These are phyloP conservation scores for Amniculicola lignicola DNA, from an alignment of 495 filamentous ascomycete genomes.

Conservation along the genomic window DNA sequence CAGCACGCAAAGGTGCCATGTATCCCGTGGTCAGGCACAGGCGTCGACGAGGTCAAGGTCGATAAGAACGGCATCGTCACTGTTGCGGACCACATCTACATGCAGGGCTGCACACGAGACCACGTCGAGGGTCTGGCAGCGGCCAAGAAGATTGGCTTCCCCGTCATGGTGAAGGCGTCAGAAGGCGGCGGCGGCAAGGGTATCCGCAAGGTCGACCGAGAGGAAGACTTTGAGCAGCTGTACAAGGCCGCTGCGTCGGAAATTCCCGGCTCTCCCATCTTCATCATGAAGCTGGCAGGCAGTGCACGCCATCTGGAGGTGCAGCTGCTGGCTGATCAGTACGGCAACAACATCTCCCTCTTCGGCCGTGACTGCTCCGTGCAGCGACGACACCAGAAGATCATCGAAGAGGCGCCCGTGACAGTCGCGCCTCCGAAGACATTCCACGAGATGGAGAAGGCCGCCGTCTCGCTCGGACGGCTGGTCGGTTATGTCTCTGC, in stretches of 20 bases:
- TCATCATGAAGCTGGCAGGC: constrained; percentile 99
- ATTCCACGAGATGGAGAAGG: constrained; percentile 95
- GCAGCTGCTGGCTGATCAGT: constrained; percentile 95
- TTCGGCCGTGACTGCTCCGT: constrained; percentile 99
- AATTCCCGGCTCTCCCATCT: constrained; percentile 98
- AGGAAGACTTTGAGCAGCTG: constrained; percentile 76
- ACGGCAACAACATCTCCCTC: constrained; percentile 98
- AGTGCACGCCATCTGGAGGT: constrained; percentile 97
- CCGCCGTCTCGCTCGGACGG: constrained; percentile 86
- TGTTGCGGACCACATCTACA: constrained; percentile 80
- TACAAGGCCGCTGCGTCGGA: constrained; percentile 96
- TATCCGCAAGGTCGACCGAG: constrained; percentile 90
- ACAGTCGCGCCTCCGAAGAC: constrained; percentile 86
- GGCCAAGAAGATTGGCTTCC: constrained; percentile 90
- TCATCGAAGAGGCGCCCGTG: constrained; percentile 97
- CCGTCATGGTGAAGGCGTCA: constrained; percentile 99
- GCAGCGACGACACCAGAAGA: constrained; percentile 98
- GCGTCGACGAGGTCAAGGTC: constrained; percentile 75
- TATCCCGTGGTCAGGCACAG: constrained; percentile 96
- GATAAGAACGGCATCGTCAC: constrained; percentile 86
- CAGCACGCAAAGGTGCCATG: constrained; percentile 96
- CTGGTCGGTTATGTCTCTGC: constrained; percentile 98
- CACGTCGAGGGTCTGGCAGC: constrained; percentile 85
- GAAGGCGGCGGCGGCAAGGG: constrained; percentile 99
- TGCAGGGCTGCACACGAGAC: constrained; percentile 83